Base-by-base conservation (phyloP, 768 basidiomycete species). In the Podaxis pistillaris region DNA sequence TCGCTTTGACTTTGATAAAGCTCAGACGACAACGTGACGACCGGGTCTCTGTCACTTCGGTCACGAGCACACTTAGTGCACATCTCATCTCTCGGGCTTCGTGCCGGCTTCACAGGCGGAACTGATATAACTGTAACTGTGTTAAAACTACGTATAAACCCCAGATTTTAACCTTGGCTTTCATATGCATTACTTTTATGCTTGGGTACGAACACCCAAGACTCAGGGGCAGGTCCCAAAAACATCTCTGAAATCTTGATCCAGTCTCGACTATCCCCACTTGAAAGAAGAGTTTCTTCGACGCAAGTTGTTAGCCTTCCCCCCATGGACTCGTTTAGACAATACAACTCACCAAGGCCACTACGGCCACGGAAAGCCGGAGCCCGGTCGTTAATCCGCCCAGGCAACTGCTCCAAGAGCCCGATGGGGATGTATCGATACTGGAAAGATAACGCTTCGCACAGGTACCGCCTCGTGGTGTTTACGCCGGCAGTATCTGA, bases 361-460 rank as follows among this genome's bases (percentile, higher is more conserved):
- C 89, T 86, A 22, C 97, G 84, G 1, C 96, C 96, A 12, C 82
- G 80, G 77, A 91, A 98, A 0, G 91, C 85, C 0, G 94, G 93
- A 0, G 96, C 87, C 11, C 97, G 86, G 61, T 98, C 96, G 71
- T 98, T 98, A 67, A 99, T 86, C 63, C 83, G 81, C 2, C 81
- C 84, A 0, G 96, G 95, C 26, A 95, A 76, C 0, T 71, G 76
- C 72, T 99, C 96, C 19, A 98, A 83, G 6, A 99, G 77, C 0
- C 97, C 97, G 52, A 98, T 89, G 6, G 97, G 97, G 52, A 98
- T 79, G 71, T 99, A 99, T 50, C 97, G 93, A 73, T 96, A 90
- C 69, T 95, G 93, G 82, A 98, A 99, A 0, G 94, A 96, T 1
- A 99, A 81, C 0, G 94, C 89, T 76, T 98, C 97, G 72, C 93